These are phyloP conservation scores for Wickerhamiella sergipiensis DNA, from an alignment of 805 yeast species.

Conservation along the genomic window DNA sequence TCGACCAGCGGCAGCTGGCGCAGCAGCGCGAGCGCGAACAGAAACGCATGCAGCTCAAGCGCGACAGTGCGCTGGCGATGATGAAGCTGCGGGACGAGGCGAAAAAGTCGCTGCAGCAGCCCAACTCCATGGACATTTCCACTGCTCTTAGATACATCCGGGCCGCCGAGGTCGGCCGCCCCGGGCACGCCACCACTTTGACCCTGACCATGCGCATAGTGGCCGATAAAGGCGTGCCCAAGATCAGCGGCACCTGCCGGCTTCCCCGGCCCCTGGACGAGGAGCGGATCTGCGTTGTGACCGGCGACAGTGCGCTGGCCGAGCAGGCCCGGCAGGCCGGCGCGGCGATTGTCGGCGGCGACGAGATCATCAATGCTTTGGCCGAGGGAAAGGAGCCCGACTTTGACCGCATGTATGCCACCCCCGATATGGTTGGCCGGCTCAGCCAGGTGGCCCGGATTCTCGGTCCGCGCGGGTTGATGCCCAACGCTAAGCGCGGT, in stretches of 20 bases:
- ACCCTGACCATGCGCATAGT: slow-evolving; percentile 50
- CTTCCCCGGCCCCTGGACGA: slow-evolving; percentile 63
- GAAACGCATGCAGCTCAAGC: slow-evolving; percentile 19
- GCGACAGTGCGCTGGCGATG: slow-evolving; percentile 16
- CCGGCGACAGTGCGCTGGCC: slow-evolving; percentile 39
- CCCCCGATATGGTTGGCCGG: slow-evolving; percentile 61
- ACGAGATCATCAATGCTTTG: slow-evolving; percentile 51
- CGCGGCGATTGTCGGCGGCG: slow-evolving; percentile 58
- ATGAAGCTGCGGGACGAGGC: slow-evolving; percentile 25
- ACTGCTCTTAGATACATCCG: slow-evolving; percentile 65
- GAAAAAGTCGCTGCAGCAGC: slow-evolving; percentile 33
- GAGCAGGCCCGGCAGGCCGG: slow-evolving; percentile 44
- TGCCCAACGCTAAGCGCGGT: slow-evolving; percentile 79
- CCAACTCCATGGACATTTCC: slow-evolving; percentile 58
- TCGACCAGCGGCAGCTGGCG: slow-evolving; percentile 23
- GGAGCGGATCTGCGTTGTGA: slow-evolving; percentile 54
- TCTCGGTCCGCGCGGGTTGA: slow-evolving; percentile 78
- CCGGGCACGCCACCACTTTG: slow-evolving; percentile 55
- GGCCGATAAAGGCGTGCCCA: slow-evolving; percentile 65
- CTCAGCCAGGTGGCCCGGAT: slow-evolving; percentile 59
- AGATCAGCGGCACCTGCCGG: slow-evolving; percentile 54
- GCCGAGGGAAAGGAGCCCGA: slow-evolving; percentile 37
- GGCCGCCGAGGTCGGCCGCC: slow-evolving; percentile 84
- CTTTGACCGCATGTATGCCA: slow-evolving; percentile 69
- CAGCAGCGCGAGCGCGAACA: slow-evolving; percentile 23